phyloP scores from a whole-genome alignment of 2,329 filamentous ascomycete genomes.

The Thermomyces lanuginosus region DNA sequence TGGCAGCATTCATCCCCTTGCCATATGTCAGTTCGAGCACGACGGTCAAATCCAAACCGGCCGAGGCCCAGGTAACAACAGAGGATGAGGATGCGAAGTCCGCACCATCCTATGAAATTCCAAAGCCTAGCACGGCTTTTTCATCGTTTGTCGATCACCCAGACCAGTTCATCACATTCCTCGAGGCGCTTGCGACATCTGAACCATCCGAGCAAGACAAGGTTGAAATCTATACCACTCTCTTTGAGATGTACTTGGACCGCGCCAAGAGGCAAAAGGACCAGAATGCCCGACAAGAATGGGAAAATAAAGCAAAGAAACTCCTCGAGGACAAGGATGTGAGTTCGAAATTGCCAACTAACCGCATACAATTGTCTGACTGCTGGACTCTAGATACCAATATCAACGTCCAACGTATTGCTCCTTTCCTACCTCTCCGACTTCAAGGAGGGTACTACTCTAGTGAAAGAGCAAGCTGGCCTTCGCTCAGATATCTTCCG shows the following conservation, averaged over 20 bases:
- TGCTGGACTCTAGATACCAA: constrained; percentile 41
- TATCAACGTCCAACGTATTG: constrained; percentile 88
- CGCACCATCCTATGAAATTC: constrained; percentile 52
- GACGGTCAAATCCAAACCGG: constrained; percentile 17
- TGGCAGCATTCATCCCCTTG: constrained; percentile 66
- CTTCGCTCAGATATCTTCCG: constrained; percentile 91
- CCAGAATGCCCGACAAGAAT: constrained; percentile 49
- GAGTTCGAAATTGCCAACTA: constrained; percentile 6
- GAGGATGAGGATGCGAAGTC: constrained; percentile 20
- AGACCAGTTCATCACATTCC: constrained; percentile 76
- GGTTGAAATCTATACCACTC: constrained; percentile 76
- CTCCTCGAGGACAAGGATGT: constrained; percentile 67
- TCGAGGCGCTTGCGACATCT: constrained; percentile 71
- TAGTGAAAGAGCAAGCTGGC: constrained; percentile 87
- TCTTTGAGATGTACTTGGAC: constrained; percentile 97
- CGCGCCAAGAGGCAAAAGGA: constrained; percentile 64
- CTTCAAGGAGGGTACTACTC: constrained; percentile 75
- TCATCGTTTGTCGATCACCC: constrained; percentile 93
- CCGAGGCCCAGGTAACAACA: constrained; percentile 13
- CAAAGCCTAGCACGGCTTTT: constrained; percentile 76
- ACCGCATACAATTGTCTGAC: constrained; percentile 6
- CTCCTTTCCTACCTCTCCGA: constrained; percentile 81
- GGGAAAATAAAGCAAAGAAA: constrained; percentile 81
- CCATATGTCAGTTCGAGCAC: constrained; percentile 62
- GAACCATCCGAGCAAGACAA: constrained; percentile 58